phyloP scores from a whole-genome alignment of 2,329 filamentous ascomycete genomes.

The Curvularia eragrostidis region DNA sequence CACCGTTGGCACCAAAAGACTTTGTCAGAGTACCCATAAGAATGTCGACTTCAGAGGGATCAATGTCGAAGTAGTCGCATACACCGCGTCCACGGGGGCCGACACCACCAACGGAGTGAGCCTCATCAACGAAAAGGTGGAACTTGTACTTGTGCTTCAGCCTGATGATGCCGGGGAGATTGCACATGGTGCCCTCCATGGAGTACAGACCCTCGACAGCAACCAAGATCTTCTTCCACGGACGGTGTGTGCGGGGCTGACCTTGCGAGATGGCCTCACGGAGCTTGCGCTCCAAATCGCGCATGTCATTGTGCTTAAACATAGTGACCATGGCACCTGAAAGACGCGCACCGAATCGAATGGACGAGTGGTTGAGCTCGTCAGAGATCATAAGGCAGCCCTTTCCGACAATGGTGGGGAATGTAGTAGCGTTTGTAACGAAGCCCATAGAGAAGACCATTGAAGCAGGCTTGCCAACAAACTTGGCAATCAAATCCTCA shows the following conservation, averaged over 20 bases:
- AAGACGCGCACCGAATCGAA: constrained; percentile 90
- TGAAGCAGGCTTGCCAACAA: constrained; percentile 90
- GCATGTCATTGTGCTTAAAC: constrained; percentile 98
- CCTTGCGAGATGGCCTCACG: constrained; percentile 95
- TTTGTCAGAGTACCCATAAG: constrained; percentile 99
- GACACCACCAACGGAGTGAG: constrained; percentile 92
- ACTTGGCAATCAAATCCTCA: constrained; percentile 85
- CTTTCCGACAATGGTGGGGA: constrained; percentile 90
- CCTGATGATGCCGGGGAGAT: constrained; percentile 85
- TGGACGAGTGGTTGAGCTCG: constrained; percentile 97
- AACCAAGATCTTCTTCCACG: constrained; percentile 98
- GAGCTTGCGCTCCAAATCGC: constrained; percentile 81
- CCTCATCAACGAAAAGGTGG: constrained; percentile 92
- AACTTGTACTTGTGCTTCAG: constrained; percentile 98
- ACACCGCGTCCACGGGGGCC: constrained; percentile 89
- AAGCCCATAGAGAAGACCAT: constrained; percentile 99
- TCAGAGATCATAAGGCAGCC: constrained; percentile 95
- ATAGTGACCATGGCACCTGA: constrained; percentile 94
- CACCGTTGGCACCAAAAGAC: constrained; percentile 97
- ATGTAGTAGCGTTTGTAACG: constrained; percentile 90
- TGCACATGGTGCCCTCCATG: constrained; percentile 99
- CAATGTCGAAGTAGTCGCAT: constrained; percentile 95
- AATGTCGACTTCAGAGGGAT: constrained; percentile 87
- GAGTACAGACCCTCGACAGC: constrained; percentile 97
- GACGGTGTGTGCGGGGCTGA: constrained; percentile 95